phyloP scores from a whole-genome alignment of 345 rosid genomes.

The Eucalyptus microcorys region DNA sequence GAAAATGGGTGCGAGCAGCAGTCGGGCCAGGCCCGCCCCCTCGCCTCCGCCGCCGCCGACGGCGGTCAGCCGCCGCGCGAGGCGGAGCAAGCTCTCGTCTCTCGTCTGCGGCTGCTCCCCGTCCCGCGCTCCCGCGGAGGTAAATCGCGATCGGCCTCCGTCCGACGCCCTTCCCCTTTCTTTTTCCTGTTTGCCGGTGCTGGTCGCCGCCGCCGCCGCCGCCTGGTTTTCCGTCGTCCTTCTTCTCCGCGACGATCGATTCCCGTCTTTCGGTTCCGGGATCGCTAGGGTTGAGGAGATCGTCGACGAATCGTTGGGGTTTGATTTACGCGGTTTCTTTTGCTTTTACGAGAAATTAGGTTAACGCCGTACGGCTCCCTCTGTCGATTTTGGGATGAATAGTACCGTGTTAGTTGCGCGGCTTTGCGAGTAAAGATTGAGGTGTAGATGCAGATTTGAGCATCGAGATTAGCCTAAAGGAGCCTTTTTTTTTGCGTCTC shows the following conservation, averaged over 20 bases:
- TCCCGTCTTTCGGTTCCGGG: not conserved
- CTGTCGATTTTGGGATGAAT: not conserved
- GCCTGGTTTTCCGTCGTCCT: not conserved
- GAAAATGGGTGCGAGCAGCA: not conserved
- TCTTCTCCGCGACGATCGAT: not conserved
- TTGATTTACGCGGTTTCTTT: not conserved
- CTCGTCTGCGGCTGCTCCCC: constrained; percentile 41
- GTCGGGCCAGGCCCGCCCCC: not conserved
- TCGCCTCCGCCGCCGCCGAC: constrained; percentile 3
- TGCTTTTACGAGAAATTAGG: not conserved
- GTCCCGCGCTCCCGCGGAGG: constrained; percentile 29
- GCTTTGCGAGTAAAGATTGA: not conserved
- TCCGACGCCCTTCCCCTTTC: not conserved
- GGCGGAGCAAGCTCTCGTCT: constrained; percentile 14
- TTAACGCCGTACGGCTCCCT: not conserved
- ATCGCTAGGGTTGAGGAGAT: not conserved
- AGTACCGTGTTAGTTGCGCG: not conserved
- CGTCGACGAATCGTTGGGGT: not conserved
- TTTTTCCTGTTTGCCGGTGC: not conserved
- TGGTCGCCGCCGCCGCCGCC: too few species aligned
- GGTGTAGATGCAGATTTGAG: not conserved
- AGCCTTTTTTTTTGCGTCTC: not conserved
- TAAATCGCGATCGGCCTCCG: not conserved
- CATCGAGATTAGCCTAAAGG: not conserved
- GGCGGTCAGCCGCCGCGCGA: constrained; percentile 10